phyloP scores from a whole-genome alignment of 768 basidiomycete species.

The Auricularia cornea region DNA sequence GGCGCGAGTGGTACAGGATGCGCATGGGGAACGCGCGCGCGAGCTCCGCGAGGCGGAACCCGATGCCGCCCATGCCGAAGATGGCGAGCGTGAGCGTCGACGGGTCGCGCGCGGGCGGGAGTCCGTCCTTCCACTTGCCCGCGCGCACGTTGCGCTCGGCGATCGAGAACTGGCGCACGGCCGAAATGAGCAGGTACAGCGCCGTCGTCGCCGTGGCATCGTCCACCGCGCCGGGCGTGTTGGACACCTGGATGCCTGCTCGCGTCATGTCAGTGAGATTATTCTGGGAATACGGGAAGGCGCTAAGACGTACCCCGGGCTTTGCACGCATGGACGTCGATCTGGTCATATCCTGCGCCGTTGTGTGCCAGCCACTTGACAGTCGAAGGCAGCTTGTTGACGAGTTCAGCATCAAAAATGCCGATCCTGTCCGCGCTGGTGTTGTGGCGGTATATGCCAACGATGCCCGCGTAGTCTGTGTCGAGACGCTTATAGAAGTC shows the following conservation, averaged over 20 bases:
- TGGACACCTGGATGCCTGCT: constrained; percentile 69
- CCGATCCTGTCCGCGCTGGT: constrained; percentile 57
- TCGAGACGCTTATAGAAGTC: constrained; percentile 60
- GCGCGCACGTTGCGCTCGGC: constrained; percentile 51
- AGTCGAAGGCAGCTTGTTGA: constrained; percentile 53
- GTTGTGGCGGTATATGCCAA: constrained; percentile 77
- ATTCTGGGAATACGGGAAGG: background rate
- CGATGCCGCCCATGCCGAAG: constrained; percentile 73
- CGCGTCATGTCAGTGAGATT: background rate
- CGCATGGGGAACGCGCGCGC: constrained; percentile 83
- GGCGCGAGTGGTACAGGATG: constrained; percentile 70
- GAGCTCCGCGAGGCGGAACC: constrained; percentile 59
- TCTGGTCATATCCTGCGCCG: constrained; percentile 87
- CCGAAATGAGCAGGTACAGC: constrained; percentile 71
- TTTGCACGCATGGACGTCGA: constrained; percentile 69
- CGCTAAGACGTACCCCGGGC: constrained; percentile 43
- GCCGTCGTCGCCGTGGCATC: constrained; percentile 88
- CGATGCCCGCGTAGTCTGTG: constrained; percentile 57
- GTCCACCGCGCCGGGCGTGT: constrained; percentile 85
- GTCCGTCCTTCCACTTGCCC: constrained; percentile 52
- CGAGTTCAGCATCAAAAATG: constrained; percentile 70
- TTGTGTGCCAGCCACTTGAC: constrained; percentile 89
- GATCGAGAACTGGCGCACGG: constrained; percentile 62
- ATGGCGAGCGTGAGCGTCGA: constrained; percentile 63
- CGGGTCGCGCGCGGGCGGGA: constrained; percentile 50